Conservation (phyloP, 2,329 filamentous ascomycete species). For the Alternaria arborescens region DNA sequence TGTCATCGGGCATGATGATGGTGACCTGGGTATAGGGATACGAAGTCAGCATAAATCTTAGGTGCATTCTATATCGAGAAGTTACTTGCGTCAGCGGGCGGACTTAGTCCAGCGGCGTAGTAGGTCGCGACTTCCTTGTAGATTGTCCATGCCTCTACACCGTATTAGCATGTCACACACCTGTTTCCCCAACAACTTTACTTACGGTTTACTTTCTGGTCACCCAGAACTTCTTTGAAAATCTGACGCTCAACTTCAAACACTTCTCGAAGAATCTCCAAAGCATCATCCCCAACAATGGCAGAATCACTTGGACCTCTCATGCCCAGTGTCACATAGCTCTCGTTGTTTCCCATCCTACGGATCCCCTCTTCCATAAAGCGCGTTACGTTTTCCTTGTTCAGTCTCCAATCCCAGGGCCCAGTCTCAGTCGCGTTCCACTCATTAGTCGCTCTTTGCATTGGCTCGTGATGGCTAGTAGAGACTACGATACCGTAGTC, state of each 20-base stretch:
- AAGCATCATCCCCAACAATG: constrained; percentile 27
- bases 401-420: constrained; percentile 41
- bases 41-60: not conserved
- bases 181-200: fast-evolving
- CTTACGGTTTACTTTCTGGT: constrained; percentile 21
- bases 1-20: constrained; percentile 72
- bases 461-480: constrained; percentile 74
- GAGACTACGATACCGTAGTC: constrained; percentile 76
- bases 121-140: constrained; percentile 69
- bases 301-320: constrained; percentile 72
- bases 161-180: constrained; percentile 65
- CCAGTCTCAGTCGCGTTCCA: constrained; percentile 22
- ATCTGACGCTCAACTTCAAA: constrained; percentile 24
- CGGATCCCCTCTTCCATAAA: constrained; percentile 38
- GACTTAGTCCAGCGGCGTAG: constrained; percentile 66
- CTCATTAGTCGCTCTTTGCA: constrained; percentile 64
- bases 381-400: constrained; percentile 34
- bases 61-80: not conserved
- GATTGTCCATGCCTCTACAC: not conserved
- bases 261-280: constrained; percentile 25
- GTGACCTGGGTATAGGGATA: constrained; percentile 48
- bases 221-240: constrained; percentile 20
- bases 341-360: constrained; percentile 67
- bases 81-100: constrained; percentile 66
- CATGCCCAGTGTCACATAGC: constrained; percentile 72